phyloP scores from a whole-genome alignment of 1,139 yeast genomes.

The Suhomyces bokatorum region DNA sequence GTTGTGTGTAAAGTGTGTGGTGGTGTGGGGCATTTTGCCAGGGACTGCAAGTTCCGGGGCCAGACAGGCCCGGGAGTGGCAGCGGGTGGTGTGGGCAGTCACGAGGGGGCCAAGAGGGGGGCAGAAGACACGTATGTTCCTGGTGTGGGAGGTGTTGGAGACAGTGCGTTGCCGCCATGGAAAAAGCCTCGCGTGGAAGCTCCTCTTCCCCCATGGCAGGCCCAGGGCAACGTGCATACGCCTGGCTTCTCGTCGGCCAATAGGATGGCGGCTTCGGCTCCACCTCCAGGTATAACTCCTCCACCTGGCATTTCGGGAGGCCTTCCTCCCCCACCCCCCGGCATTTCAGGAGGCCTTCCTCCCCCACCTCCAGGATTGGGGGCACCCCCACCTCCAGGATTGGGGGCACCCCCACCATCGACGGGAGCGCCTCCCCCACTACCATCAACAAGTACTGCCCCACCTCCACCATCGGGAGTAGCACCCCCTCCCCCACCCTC shows the following conservation, averaged over 20 bases:
- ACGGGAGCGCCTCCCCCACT: constrained; percentile 8
- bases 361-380: constrained; percentile 11
- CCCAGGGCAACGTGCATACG: neutral
- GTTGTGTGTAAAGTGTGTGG: constrained; percentile 81
- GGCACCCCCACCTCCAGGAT: constrained; percentile 14
- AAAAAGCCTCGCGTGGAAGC: constrained; percentile 14
- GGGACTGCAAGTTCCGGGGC: constrained; percentile 64
- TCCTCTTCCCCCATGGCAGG: constrained; percentile 20
- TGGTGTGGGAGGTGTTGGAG: constrained; percentile 2
- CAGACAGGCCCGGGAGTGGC: neutral
- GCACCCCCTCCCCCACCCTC: constrained; percentile 16
- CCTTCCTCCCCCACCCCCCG: constrained; percentile 11
- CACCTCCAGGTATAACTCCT: constrained; percentile 22
- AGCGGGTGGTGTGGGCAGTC: neutral
- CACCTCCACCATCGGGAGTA: constrained; percentile 8
- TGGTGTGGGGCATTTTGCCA: constrained; percentile 78
- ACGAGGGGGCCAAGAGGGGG: constrained; percentile 2
- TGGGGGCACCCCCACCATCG: constrained; percentile 20
- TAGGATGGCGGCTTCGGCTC: neutral
- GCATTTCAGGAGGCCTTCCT: constrained; percentile 8
- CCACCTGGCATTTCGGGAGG: constrained; percentile 18
- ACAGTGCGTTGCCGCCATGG: constrained; percentile 17
- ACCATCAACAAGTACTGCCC: constrained; percentile 6
- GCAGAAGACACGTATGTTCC: constrained; percentile 5
- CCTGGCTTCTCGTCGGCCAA: constrained; percentile 9